phyloP scores from a whole-genome alignment of 306 rosid species.

The Cucurbita argyrosperma region DNA sequence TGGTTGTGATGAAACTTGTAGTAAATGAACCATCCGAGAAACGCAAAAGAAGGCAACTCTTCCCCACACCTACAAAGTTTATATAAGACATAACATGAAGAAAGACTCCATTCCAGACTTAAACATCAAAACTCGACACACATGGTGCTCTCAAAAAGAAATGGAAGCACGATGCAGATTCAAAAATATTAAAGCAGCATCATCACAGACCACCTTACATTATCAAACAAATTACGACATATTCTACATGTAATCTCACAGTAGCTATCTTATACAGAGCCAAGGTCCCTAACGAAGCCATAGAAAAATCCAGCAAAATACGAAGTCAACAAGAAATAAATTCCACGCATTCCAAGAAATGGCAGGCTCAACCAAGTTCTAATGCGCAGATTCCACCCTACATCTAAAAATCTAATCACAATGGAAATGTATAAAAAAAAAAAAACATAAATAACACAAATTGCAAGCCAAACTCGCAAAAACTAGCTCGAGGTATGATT shows the following conservation, averaged over 20 bases:
- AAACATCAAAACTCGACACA: background rate
- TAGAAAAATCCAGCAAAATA: background rate
- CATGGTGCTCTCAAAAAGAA: background rate
- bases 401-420: background rate
- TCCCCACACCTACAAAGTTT: conserved; percentile 66
- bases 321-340: background rate
- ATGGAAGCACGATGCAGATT: background rate
- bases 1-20: conserved; percentile 88
- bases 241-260: background rate
- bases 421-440: background rate
- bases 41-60: conserved; percentile 95
- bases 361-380: background rate
- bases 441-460: background rate
- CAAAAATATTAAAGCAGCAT: background rate
- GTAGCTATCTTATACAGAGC: background rate
- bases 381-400: background rate
- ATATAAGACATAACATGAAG: background rate
- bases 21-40: conserved; percentile 96
- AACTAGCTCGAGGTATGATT: background rate
- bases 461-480: background rate
- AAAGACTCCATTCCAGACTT: background rate
- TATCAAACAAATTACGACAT: background rate
- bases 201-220: background rate
- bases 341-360: background rate
- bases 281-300: background rate